Evolutionary conservation across 768 basidiomycete genomes (phyloP).

Genomic region (Naganishia kalamii): DNA sequence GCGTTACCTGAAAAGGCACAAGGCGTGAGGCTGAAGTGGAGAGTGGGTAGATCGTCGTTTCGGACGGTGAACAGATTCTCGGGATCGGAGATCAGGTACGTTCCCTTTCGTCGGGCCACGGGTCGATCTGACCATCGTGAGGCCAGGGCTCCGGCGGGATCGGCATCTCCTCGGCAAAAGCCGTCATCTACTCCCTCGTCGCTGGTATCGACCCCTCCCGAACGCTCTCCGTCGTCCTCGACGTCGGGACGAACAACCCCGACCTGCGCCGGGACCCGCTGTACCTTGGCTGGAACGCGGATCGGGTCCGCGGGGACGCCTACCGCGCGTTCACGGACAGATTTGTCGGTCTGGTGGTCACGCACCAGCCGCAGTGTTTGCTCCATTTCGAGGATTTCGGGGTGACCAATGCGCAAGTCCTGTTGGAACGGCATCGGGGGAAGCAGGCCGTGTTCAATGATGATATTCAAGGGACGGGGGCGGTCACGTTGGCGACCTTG

Average conservation of each 20-base stretch:
- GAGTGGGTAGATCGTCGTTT: conserved; percentile 35
- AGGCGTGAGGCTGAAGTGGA: not conserved
- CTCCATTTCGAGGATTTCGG: conserved; percentile 79
- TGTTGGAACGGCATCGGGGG: conserved; percentile 51
- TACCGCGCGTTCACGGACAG: conserved; percentile 75
- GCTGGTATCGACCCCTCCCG: conserved; percentile 29
- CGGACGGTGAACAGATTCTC: conserved; percentile 42
- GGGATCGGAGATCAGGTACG: conserved; percentile 17
- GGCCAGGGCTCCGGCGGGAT: conserved; percentile 38
- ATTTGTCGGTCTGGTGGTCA: conserved; percentile 71
- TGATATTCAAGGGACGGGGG: conserved; percentile 56
- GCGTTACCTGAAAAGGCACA: not conserved
- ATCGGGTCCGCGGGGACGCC: conserved; percentile 62
- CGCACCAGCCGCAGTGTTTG: conserved; percentile 61
- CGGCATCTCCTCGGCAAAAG: conserved; percentile 38
- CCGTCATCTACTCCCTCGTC: conserved; percentile 30
- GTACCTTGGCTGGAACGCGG: conserved; percentile 56
- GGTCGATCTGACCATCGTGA: not conserved
- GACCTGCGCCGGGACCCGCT: conserved; percentile 58
- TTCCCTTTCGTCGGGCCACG: not conserved
- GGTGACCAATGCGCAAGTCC: conserved; percentile 63
- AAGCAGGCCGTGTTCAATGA: conserved; percentile 58
- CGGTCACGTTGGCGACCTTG: conserved; percentile 45
- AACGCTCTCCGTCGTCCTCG: conserved; percentile 44
- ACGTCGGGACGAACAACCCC: conserved; percentile 72